phyloP scores from a whole-genome alignment of 768 basidiomycete genomes.

The Clavaria fumosa region DNA sequence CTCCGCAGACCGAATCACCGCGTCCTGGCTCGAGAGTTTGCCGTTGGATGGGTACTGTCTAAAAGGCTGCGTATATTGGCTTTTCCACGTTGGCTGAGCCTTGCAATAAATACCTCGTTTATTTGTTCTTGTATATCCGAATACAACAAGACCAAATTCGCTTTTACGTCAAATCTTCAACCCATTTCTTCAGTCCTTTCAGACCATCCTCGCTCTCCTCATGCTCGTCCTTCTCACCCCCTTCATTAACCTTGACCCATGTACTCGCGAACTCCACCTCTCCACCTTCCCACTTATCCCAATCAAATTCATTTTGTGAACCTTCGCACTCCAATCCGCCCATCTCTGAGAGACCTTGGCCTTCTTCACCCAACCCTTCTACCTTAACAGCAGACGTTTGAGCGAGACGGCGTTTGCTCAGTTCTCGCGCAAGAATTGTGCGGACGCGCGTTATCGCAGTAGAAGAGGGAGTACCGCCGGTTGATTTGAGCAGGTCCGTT shows the following conservation, averaged over 20 bases:
- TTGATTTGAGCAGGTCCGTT: constrained; percentile 47
- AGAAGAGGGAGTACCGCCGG: constrained; percentile 25
- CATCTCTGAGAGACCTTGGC: constrained; percentile 37
- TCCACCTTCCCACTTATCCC: constrained; percentile 75
- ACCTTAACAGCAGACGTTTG: constrained; percentile 52
- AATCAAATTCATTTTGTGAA: constrained; percentile 44
- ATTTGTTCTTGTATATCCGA: neutral
- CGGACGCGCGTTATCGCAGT: constrained; percentile 46
- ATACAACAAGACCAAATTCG: neutral
- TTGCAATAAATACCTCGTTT: too few relatives aligned
- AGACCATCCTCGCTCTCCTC: constrained; percentile 1
- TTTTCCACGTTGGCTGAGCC: too few relatives aligned
- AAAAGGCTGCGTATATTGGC: constrained; percentile 12
- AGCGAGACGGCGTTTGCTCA: constrained; percentile 57
- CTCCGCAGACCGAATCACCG: constrained; percentile 14
- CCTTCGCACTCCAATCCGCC: constrained; percentile 59
- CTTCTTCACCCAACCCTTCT: constrained; percentile 62
- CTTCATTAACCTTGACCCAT: constrained; percentile 21
- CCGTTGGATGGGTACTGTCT: constrained; percentile 13
- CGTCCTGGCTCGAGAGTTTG: constrained; percentile 8
- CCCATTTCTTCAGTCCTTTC: neutral
- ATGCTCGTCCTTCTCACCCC: neutral
- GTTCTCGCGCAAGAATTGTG: constrained; percentile 67
- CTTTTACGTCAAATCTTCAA: neutral
- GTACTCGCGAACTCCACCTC: constrained; percentile 55